These are phyloP conservation scores for Dactylellina parvicollis DNA, from an alignment of 2,329 filamentous ascomycete genomes.

Conservation along the genomic window DNA sequence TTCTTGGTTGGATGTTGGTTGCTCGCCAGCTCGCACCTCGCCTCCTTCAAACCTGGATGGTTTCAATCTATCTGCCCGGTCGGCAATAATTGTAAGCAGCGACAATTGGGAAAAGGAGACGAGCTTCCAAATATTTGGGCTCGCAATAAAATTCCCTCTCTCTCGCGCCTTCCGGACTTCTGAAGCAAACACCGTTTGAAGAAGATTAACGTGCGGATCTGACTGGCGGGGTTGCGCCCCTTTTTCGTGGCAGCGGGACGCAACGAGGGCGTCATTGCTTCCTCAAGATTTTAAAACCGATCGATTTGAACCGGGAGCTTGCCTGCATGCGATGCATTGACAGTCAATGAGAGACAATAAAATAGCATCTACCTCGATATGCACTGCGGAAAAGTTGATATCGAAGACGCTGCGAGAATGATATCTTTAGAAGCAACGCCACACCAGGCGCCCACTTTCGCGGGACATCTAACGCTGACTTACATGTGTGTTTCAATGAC, in stretches of 20 bases:
- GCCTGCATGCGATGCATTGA: neutral
- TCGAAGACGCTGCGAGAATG: neutral
- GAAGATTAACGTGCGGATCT: slow-evolving; percentile 33
- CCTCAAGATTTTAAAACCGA: neutral
- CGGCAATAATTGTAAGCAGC: slow-evolving; percentile 4
- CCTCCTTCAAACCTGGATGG: slow-evolving; percentile 43
- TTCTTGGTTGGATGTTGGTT: slow-evolving; percentile 6
- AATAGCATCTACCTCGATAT: neutral
- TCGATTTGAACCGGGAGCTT: neutral
- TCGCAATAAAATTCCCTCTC: slow-evolving; percentile 22
- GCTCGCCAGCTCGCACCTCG: slow-evolving; percentile 7
- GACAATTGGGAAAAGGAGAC: slow-evolving; percentile 25
- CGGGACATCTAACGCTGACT: neutral
- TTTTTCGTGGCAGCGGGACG: slow-evolving; percentile 27
- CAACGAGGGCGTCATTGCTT: slow-evolving; percentile 21
- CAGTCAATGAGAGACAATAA: neutral
- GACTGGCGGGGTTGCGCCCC: neutral
- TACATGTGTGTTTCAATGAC: neutral
- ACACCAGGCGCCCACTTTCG: slow-evolving; percentile 18
- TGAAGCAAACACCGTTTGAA: slow-evolving; percentile 47
- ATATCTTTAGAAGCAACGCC: slow-evolving; percentile 36
- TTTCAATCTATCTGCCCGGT: slow-evolving; percentile 45
- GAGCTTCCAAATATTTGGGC: slow-evolving; percentile 18
- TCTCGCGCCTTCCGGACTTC: neutral
- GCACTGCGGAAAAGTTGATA: neutral